phyloP scores from a whole-genome alignment of 257 asterid species.

The Solanum okadae region DNA sequence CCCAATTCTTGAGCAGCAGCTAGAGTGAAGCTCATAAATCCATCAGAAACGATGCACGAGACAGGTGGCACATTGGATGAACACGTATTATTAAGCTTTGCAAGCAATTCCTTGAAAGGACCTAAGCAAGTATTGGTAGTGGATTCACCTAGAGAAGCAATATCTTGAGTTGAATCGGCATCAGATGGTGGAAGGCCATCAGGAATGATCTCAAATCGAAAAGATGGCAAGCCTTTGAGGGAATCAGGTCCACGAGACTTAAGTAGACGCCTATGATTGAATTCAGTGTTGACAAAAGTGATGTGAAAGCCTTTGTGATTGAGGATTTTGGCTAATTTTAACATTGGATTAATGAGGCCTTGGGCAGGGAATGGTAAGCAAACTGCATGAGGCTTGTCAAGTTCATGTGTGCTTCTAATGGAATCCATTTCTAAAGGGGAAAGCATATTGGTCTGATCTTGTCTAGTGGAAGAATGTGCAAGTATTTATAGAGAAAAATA shows the following conservation, averaged over 20 bases:
- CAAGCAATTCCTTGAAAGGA: conserved; percentile 29
- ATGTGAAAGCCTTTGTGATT: conserved; percentile 33
- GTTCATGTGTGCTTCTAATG: no score
- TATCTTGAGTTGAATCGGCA: conserved; percentile 35
- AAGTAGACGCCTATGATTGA: conserved; percentile 35
- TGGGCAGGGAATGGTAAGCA: conserved; percentile 48
- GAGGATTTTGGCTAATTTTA: conserved; percentile 33
- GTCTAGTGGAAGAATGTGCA: no score
- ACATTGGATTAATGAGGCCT: conserved; percentile 40
- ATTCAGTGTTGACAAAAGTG: conserved; percentile 46
- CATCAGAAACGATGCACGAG: conserved; percentile 48
- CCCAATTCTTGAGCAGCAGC: neutral
- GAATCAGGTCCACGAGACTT: conserved; percentile 21
- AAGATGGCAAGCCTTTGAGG: conserved; percentile 18
- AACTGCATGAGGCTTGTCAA: conserved; percentile 31
- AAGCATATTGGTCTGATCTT: no score
- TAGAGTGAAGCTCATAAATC: conserved; percentile 1
- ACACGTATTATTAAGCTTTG: conserved; percentile 9
- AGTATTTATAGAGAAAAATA: no score
- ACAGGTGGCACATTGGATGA: conserved; percentile 21
- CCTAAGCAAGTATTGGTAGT: conserved; percentile 13
- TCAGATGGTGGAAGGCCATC: conserved; percentile 49
- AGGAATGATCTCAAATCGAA: conserved; percentile 38
- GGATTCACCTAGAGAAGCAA: conserved; percentile 16
- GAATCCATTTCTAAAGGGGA: no score